phyloP scores from a whole-genome alignment of 495 filamentous ascomycete species.

The Neurospora hispaniola region DNA sequence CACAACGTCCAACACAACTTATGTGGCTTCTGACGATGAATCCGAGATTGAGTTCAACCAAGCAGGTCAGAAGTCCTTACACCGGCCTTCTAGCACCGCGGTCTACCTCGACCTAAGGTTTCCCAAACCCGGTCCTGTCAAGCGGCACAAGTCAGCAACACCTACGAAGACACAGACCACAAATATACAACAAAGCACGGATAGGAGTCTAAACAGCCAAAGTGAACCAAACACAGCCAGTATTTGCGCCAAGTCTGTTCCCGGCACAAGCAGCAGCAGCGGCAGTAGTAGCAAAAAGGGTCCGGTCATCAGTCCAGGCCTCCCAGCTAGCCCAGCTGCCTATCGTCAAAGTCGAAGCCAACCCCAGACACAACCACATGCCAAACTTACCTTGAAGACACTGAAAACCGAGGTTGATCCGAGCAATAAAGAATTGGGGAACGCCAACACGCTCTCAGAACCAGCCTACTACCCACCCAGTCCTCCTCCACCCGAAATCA shows the following conservation, averaged over 20 bases:
- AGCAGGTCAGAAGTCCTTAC: not conserved
- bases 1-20: not conserved
- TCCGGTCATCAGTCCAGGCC: not conserved
- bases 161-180: not conserved
- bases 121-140: not conserved
- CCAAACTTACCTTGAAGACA: not conserved
- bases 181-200: not conserved
- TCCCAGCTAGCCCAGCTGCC: not conserved
- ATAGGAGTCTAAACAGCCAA: not conserved
- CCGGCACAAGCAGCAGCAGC: not conserved
- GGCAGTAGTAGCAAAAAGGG: not conserved
- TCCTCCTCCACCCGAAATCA: not conserved
- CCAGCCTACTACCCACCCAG: not conserved
- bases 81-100: not conserved
- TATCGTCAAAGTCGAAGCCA: not conserved
- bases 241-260: not conserved
- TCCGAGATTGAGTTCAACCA: not conserved
- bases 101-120: not conserved
- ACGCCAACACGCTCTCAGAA: not conserved
- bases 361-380: not conserved
- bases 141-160: not conserved
- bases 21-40: not conserved
- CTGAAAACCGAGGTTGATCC: not conserved
- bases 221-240: not conserved
- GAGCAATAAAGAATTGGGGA: not conserved